Conservation (phyloP, 345 rosid genomes). For the Eucalyptus cloeziana region DNA sequence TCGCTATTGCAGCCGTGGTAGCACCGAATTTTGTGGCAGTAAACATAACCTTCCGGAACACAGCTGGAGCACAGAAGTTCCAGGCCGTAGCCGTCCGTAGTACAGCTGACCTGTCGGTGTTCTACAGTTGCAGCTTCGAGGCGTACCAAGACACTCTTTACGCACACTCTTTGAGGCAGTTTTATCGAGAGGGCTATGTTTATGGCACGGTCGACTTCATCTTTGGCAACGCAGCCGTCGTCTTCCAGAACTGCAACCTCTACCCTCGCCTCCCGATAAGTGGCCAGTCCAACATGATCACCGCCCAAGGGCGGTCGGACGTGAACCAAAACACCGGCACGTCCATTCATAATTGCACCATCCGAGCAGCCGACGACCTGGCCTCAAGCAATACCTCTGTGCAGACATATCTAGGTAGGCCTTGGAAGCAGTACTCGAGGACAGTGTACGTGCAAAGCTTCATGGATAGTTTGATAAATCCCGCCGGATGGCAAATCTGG, state of each 20-base stretch:
- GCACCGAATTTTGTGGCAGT: conserved; percentile 36
- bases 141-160: conserved; percentile 53
- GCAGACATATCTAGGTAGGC: conserved; percentile 33
- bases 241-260: conserved; percentile 19
- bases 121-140: conserved; percentile 39
- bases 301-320: conserved; percentile 33
- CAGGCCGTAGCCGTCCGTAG: conserved; percentile 47
- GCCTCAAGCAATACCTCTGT: conserved; percentile 3
- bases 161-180: conserved; percentile 38
- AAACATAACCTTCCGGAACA: conserved; percentile 42
- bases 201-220: conserved; percentile 56
- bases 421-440: conserved; percentile 77
- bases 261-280: conserved; percentile 5
- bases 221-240: conserved; percentile 27
- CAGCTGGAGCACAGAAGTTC: conserved; percentile 37
- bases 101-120: conserved; percentile 37
- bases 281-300: conserved; percentile 12
- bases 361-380: conserved; percentile 12
- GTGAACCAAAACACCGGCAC: conserved; percentile 36
- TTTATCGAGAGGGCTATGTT: conserved; percentile 35
- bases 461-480: conserved; percentile 37
- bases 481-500: conserved; percentile 71
- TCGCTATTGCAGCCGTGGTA: conserved; percentile 9
- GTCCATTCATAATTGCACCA: conserved; percentile 17
- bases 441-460: conserved; percentile 48